phyloP scores from a whole-genome alignment of 169 alveolate species.

The Cryptosporidium ubiquitum region DNA sequence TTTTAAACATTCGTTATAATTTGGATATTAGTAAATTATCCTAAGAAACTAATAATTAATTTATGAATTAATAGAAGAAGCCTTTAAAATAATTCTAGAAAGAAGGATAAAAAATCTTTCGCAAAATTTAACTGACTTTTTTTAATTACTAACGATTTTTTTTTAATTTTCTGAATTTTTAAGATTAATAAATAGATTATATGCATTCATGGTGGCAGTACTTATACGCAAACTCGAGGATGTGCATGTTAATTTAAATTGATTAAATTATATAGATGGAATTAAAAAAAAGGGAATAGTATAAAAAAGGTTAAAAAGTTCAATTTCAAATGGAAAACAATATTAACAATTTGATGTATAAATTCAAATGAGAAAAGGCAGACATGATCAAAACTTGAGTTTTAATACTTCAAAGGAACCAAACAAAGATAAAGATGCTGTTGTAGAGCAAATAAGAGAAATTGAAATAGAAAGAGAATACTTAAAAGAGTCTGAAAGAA shows the following conservation, averaged over 20 bases:
- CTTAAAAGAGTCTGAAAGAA: neutral
- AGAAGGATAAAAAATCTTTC: neutral
- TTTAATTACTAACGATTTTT: too few relatives aligned
- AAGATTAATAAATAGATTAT: conserved; percentile 6
- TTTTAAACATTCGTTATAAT: too few relatives aligned
- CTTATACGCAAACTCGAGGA: conserved; percentile 34
- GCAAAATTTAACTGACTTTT: too few relatives aligned
- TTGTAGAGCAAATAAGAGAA: neutral
- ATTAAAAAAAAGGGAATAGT: neutral
- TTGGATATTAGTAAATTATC: neutral
- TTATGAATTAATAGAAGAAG: too few relatives aligned
- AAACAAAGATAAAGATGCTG: neutral
- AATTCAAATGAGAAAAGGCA: conserved; percentile 10
- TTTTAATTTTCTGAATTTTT: neutral
- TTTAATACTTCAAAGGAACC: neutral
- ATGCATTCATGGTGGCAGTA: neutral
- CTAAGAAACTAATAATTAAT: neutral
- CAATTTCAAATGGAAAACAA: neutral
- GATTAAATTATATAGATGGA: too few relatives aligned
- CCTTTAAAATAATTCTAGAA: neutral
- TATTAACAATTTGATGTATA: neutral
- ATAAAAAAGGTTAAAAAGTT: neutral
- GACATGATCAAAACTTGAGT: neutral
- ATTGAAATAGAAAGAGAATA: conserved; percentile 8
- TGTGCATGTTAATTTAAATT: neutral